Base-by-base conservation (phyloP, 2,329 filamentous ascomycete species). In the Truncatella angustata region DNA sequence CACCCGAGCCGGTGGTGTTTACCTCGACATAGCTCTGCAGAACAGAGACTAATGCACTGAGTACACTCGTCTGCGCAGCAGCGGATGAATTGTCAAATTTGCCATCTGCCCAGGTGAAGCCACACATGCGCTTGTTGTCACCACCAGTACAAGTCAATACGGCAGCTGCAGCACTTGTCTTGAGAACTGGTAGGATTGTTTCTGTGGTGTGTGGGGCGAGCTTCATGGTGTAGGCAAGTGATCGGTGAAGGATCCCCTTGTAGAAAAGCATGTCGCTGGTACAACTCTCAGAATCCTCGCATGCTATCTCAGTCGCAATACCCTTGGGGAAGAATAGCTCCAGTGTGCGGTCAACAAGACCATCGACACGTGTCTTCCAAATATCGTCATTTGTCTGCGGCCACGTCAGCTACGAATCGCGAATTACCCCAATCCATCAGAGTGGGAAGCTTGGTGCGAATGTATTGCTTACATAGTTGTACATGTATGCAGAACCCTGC, bases 241-340 rank as follows among this genome's bases (percentile, higher is more conserved):
- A 84, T 40, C 81, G 79, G 30, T 75, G 67, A 5, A 83, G 69
- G 3, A 46, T 46, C 3, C 62, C 80, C 64, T 84, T 84, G 74
- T 80, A 84, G 12, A 73, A 73, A 51, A 74, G 69, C 64, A 82
- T 79, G 59, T 85, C 81, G 43, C 73, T 69, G 58, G 78, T 76
- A 70, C 81, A 85, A 4, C 60, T 67, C 37, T 66, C 64, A 23
- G 56, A 54, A 16, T 53, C 65, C 66, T 85, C 82, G 65, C 82
- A 85, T 5, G 74, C 70, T 16, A 66, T 66, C 61, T 85, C 81
- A 64, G 71, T 78, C 69, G 83, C 79, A 57, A 83, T 58, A 30
- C 60, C 62, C 35, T 68, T 66, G 53, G 73, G 62, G 48, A 75
- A 84, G 30, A 49, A 49, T 65, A 81, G 74, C n/a, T 67, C 63